Conservation (phyloP, 2,329 filamentous ascomycete species). For the Talaromyces sp. region DNA sequence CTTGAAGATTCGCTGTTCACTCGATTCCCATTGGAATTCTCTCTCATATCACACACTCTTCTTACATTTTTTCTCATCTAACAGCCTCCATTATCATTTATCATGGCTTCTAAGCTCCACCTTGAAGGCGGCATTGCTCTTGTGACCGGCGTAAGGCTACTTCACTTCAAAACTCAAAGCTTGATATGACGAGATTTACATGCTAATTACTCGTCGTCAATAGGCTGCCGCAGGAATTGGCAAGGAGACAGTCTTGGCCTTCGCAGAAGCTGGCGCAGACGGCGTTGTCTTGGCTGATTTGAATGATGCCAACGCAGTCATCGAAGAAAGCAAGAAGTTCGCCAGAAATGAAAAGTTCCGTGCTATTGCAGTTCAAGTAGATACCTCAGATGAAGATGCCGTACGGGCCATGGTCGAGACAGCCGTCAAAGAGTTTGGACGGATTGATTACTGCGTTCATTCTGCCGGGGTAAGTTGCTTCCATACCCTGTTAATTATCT, state of each 20-base stretch:
- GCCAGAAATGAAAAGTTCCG: background rate
- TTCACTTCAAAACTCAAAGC: background rate
- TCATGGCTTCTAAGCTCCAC: background rate
- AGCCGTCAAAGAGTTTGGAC: constrained; percentile 5
- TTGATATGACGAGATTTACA: background rate
- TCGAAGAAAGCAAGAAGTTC: constrained; percentile 4
- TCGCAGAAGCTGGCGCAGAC: constrained; percentile 4
- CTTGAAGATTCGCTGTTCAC: background rate
- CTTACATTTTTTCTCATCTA: background rate
- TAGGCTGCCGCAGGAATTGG: constrained; percentile 5
- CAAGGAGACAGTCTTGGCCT: background rate
- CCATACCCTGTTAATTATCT: background rate
- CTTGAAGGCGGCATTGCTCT: background rate
- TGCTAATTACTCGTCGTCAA: background rate
- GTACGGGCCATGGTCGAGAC: constrained; percentile 7
- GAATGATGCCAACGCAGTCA: background rate
- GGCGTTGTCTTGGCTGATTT: constrained; percentile 1
- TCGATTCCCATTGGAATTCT: too few relatives aligned
- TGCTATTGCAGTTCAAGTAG: background rate
- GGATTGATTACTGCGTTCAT: constrained; percentile 7
- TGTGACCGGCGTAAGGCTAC: background rate
- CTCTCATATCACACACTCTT: too few relatives aligned
- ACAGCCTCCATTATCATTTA: background rate
- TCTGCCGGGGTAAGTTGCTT: background rate
- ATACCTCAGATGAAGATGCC: background rate